Base-by-base conservation (phyloP, 2,329 filamentous ascomycete genomes). In the Colletotrichum sp. region DNA sequence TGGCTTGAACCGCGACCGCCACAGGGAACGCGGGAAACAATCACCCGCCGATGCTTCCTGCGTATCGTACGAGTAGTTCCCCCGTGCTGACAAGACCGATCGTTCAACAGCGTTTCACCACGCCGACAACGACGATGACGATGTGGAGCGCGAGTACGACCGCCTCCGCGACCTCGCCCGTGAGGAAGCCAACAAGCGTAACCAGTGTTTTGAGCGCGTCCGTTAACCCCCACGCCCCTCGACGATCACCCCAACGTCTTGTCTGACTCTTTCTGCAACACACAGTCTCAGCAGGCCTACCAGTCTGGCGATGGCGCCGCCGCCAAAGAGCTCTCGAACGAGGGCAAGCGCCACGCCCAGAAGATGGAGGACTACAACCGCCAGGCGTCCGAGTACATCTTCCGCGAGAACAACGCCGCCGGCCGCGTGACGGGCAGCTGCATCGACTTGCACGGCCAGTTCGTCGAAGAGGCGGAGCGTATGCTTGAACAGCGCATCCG, bases 381-480 rank as follows among this genome's bases (percentile, higher is more conserved):
- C 78, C 95, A 98, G 84, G 97, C 97, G 2, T 95, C 95, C 75
- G 95, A 98, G 74, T 98, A 91, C 85, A 98, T 98, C 83, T 98
- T 99, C 88, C 93, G 96, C 55, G 95, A 96, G 86, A 98, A 98
- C 88, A 98, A 98, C 83, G 93, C 94, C 24, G 84, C 88, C 4
- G 94, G 92, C 21, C 92, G 94, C 76, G 94, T 98, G 12, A 90
- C 91, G 18, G 88, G 88, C 55, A 96, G 98, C 85, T 95, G 94
- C 10, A 96, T 99, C 80, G 97, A 99, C 85, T 89, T 99, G 63
- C 97, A 99, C 84, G 97, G 97, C 4, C 94, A 97, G 82, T 98
- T 94, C 81, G 96, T 98, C 74, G 95, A 98, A 83, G 97, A 98
- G 87, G 97, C 97, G 7, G 96, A 98, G 87, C 91, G 95, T 78